Conservation (phyloP, 345 rosid genomes). For the Firmiana major region DNA sequence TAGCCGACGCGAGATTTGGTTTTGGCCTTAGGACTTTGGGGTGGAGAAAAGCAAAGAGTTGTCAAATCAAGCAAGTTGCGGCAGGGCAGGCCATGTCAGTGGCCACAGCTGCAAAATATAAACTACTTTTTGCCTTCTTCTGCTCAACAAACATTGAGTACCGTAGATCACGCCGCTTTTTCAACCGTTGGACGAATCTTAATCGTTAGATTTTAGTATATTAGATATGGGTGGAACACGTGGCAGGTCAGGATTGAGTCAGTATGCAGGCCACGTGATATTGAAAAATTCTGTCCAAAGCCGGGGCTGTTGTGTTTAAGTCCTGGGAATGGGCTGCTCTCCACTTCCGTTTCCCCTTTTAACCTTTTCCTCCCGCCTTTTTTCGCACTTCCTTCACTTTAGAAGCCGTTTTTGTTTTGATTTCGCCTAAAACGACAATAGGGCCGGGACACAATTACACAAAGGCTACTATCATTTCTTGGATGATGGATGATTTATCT, state of each 20-base stretch:
- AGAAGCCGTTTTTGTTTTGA: background rate
- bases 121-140: background rate
- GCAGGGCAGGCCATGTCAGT: background rate
- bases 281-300: background rate
- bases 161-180: conserved; percentile 11
- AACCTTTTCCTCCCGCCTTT: background rate
- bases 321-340: background rate
- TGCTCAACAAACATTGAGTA: background rate
- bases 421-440: background rate
- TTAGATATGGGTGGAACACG: background rate
- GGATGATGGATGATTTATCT: too few relatives aligned
- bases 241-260: background rate
- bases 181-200: background rate
- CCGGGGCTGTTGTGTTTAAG: background rate
- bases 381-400: background rate
- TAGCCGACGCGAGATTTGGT: conserved; percentile 4
- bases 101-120: background rate
- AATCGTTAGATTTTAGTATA: conserved; percentile 17
- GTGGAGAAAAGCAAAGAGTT: background rate
- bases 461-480: too few relatives aligned
- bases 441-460: too few relatives aligned
- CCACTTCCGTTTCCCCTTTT: background rate
- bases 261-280: conserved; percentile 6
- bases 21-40: too few relatives aligned
- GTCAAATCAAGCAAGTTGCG: conserved; percentile 6